phyloP scores from a whole-genome alignment of 148 eudicot species.

The Dysphania ambrosioides region DNA sequence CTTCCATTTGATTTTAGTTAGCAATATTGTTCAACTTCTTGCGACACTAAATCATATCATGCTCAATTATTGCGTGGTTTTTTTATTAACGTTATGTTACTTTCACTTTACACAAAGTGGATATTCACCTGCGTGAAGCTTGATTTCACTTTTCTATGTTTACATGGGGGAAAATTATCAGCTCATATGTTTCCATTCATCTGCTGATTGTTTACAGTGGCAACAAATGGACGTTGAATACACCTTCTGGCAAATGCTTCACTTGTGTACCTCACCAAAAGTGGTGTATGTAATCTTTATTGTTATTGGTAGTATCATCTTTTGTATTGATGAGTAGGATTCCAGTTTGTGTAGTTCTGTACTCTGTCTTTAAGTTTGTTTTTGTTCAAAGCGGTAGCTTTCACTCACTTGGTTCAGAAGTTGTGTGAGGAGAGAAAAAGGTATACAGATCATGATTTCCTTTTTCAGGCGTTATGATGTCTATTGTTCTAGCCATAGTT shows the following conservation, averaged over 20 bases:
- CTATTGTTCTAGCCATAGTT: not conserved
- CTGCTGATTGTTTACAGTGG: conserved; percentile 64
- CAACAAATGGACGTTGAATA: conserved; percentile 99
- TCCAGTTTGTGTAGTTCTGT: not conserved
- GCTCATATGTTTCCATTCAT: conserved; percentile 11
- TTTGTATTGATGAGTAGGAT: not conserved
- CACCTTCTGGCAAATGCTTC: conserved; percentile 97
- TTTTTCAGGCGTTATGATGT: not conserved
- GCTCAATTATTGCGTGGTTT: too few relatives aligned
- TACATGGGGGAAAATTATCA: not conserved
- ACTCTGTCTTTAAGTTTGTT: not conserved
- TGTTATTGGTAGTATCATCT: not conserved
- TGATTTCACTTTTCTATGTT: not conserved
- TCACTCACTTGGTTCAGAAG: not conserved
- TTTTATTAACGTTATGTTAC: not conserved
- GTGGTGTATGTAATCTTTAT: conserved; percentile 56
- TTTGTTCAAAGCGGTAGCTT: not conserved
- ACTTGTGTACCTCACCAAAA: conserved; percentile 86
- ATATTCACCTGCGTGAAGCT: not conserved
- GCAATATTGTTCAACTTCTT: too few relatives aligned
- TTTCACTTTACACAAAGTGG: not conserved
- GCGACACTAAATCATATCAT: too few relatives aligned
- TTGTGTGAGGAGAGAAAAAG: not conserved
- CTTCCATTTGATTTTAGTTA: not conserved
- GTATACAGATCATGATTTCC: not conserved